These are phyloP conservation scores for Lactifluus volemus DNA, from an alignment of 768 basidiomycete genomes.

Conservation along the genomic window DNA sequence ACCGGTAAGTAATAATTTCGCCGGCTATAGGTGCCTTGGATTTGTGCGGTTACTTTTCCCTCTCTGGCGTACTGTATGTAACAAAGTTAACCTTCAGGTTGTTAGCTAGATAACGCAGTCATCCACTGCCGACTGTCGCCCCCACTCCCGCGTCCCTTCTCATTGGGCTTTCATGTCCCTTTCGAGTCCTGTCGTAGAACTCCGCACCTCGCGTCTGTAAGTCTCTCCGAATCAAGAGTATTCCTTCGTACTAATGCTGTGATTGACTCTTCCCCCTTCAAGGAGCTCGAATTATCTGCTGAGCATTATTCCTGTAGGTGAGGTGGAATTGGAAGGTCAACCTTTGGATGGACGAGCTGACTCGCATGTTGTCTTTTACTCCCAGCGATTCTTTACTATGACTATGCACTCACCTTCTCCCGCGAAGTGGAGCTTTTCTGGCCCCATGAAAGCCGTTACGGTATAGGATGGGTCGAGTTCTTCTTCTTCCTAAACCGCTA, in stretches of 20 bases:
- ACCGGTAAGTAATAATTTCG: no score
- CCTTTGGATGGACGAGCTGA: no score
- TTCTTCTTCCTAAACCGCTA: constrained; percentile 21
- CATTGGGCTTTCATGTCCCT: background rate
- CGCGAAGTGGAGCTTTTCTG: constrained; percentile 20
- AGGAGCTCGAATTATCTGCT: background rate
- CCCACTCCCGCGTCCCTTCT: background rate
- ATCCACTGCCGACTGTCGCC: background rate
- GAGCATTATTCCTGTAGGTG: background rate
- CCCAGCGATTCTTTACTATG: constrained; percentile 19
- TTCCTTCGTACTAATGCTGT: background rate
- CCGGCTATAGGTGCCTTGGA: no score
- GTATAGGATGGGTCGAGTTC: background rate
- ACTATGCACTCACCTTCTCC: constrained; percentile 20
- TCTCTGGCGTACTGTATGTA: no score
- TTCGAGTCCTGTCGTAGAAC: background rate
- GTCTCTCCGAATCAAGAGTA: background rate
- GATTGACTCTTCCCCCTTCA: background rate
- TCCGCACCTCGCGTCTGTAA: background rate
- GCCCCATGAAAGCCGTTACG: background rate
- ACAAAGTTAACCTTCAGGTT: no score
- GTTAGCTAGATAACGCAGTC: background rate
- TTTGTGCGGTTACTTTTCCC: no score
- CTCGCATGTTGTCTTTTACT: background rate
- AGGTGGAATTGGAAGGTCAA: background rate